Evolutionary conservation across 202 grass and related monocot genomes (phyloP).

Genomic region (Setaria viridis): DNA sequence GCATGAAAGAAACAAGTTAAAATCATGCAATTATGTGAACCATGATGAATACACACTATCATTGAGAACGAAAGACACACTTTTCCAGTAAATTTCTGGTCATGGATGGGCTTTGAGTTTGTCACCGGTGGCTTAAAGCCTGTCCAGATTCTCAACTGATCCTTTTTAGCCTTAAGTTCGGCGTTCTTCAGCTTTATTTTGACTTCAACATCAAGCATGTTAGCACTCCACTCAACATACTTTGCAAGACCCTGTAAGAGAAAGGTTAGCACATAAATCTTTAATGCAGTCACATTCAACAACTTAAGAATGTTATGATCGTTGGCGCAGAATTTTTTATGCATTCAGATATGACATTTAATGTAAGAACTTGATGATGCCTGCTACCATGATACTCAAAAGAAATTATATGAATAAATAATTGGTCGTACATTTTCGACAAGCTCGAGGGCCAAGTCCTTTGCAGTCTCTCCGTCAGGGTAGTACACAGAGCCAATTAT

Average conservation of each 20-base stretch:
- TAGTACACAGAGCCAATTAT: slow-evolving; percentile 98
- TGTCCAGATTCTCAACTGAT: slow-evolving; percentile 88
- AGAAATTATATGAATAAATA: slow-evolving; percentile 34
- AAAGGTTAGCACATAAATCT: slow-evolving; percentile 28
- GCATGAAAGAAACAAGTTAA: slow-evolving; percentile 33
- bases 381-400: neutral
- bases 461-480: slow-evolving; percentile 86
- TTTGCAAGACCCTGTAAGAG: slow-evolving; percentile 86
- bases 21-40: slow-evolving; percentile 23
- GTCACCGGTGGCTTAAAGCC: slow-evolving; percentile 85
- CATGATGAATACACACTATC: slow-evolving; percentile 10
- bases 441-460: slow-evolving; percentile 90
- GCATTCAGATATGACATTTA: neutral
- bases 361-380: neutral
- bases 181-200: slow-evolving; percentile 86
- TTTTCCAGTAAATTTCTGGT: slow-evolving; percentile 97
- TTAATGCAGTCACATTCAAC: slow-evolving; percentile 11
- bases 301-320: slow-evolving; percentile 12
- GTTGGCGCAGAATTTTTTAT: neutral
- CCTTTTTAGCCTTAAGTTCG: slow-evolving; percentile 95
- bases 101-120: slow-evolving; percentile 90
- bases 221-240: slow-evolving; percentile 98
- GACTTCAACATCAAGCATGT: slow-evolving; percentile 94
- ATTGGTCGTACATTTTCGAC: slow-evolving; percentile 81
- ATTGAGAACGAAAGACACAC: slow-evolving; percentile 39